Conservation (phyloP, 75 land plant genomes). For the Cupressus sempervirens region DNA sequence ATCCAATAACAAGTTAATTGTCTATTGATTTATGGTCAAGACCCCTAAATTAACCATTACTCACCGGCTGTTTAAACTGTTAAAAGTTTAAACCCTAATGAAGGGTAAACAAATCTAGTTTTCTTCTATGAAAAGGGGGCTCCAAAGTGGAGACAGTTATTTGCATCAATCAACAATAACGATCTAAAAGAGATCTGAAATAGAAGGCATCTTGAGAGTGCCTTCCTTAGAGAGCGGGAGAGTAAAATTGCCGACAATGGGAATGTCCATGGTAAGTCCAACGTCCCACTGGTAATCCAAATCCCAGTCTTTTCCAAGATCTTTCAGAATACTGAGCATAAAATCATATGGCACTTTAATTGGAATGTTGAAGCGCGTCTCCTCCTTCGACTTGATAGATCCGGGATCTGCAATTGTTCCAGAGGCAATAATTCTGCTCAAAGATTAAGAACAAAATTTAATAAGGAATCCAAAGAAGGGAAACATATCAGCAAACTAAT, state of each 20-base stretch:
- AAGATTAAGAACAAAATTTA: not conserved
- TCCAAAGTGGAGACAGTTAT: too few species aligned
- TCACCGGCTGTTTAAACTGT: too few species aligned
- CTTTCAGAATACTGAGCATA: conserved; percentile 53
- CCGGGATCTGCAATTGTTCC: conserved; percentile 78
- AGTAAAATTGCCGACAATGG: conserved; percentile 72
- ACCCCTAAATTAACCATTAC: too few species aligned
- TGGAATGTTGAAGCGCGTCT: conserved; percentile 48
- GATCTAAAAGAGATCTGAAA: conserved; percentile 51
- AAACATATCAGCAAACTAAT: too few species aligned
- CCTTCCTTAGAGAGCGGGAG: conserved; percentile 67
- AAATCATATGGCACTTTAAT: conserved; percentile 58
- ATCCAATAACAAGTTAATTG: too few species aligned
- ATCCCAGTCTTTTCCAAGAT: conserved; percentile 81
- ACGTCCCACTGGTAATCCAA: conserved; percentile 66
- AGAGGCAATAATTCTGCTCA: conserved; percentile 57
- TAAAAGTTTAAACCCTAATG: too few species aligned
- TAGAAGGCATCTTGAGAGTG: conserved; percentile 70
- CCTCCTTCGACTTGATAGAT: conserved; percentile 43
- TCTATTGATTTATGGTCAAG: too few species aligned
- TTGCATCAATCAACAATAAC: too few species aligned
- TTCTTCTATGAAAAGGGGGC: too few species aligned
- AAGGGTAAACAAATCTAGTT: too few species aligned
- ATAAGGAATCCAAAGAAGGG: not conserved
- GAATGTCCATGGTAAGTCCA: conserved; percentile 58